These are phyloP conservation scores for Rhododendron vialii DNA, from an alignment of 148 eudicot species.

Conservation along the genomic window DNA sequence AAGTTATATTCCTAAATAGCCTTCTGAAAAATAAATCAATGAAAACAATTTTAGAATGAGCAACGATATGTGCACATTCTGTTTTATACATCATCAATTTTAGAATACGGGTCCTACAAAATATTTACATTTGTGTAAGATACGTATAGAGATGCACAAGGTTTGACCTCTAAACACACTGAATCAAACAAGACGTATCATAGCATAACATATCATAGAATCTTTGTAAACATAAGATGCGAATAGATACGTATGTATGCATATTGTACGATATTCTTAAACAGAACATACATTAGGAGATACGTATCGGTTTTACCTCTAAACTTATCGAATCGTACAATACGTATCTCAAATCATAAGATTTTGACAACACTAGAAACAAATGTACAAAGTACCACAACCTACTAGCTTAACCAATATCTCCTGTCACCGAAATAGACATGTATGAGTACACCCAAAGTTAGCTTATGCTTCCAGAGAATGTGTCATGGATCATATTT, in stretches of 20 bases:
- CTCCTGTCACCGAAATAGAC: background rate
- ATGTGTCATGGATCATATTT: background rate
- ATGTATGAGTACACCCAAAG: background rate
- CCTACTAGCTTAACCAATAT: background rate
- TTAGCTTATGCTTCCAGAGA: background rate
- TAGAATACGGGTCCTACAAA: background rate
- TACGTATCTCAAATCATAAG: background rate
- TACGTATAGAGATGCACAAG: background rate
- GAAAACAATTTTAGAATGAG: background rate
- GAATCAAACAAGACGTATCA: background rate
- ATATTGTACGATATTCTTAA: background rate
- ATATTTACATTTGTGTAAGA: background rate
- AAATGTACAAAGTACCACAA: background rate
- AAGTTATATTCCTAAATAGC: background rate
- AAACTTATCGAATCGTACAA: background rate
- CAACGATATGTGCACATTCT: background rate
- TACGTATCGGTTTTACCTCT: background rate
- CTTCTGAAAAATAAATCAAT: background rate
- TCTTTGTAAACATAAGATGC: background rate
- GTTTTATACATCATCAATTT: background rate
- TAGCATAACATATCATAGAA: background rate
- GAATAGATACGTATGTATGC: background rate
- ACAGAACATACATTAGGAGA: background rate
- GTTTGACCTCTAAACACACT: background rate
- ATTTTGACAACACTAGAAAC: background rate